Evolutionary conservation across 2,329 filamentous ascomycete species (phyloP).

Genomic region (Epichloe aotearoae): DNA sequence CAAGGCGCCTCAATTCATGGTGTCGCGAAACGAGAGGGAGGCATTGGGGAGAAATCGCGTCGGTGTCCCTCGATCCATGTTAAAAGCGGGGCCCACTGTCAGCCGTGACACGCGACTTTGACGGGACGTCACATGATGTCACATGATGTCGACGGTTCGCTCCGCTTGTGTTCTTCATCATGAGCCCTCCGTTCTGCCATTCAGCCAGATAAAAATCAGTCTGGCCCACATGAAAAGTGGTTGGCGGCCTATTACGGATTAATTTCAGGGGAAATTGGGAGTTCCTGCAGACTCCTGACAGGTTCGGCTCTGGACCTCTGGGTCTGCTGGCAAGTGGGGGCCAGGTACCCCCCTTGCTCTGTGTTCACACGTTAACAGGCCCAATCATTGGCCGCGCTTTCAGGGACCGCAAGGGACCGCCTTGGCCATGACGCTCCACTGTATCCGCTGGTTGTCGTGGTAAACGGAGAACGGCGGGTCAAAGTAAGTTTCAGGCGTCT

Average conservation of each 20-base stretch:
- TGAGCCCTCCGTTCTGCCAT: too few species aligned
- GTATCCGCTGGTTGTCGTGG: constrained; percentile 11
- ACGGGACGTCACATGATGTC: constrained; percentile 20
- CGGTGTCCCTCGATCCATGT: not conserved
- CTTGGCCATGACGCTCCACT: not conserved
- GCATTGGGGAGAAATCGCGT: constrained; percentile 1
- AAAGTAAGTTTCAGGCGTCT: not conserved
- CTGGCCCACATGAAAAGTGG: constrained; percentile 4
- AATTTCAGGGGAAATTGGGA: constrained; percentile 16
- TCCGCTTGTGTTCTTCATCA: not conserved
- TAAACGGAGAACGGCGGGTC: constrained; percentile 5
- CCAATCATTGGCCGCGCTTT: too few species aligned
- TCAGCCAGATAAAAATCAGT: not conserved
- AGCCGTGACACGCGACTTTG: constrained; percentile 12
- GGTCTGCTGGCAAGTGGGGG: too few species aligned
- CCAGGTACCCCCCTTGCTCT: not conserved
- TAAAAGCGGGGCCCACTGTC: not conserved
- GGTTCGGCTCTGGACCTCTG: not conserved
- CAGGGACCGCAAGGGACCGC: not conserved
- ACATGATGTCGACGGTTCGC: not conserved
- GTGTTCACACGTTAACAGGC: too few species aligned
- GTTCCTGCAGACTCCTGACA: constrained; percentile 3
- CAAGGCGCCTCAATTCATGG: constrained; percentile 3
- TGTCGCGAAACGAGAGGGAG: not conserved
- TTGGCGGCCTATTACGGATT: constrained; percentile 9